phyloP scores from a whole-genome alignment of 164 flowering plant species.

The Nymphaea thermarum region DNA sequence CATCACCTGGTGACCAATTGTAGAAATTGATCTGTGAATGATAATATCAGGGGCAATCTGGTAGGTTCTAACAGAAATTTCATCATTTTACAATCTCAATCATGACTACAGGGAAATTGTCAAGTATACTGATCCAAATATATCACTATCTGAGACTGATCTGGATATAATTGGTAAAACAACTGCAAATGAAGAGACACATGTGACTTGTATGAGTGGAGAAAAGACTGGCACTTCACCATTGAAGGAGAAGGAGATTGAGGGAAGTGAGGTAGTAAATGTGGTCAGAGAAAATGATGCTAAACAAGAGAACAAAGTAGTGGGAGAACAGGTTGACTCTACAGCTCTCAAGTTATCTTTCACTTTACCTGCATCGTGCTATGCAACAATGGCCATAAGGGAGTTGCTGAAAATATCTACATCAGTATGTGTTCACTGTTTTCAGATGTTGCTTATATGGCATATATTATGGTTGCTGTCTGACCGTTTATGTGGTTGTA shows the following conservation, averaged over 20 bases:
- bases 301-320: conserved; percentile 14
- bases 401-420: conserved; percentile 89
- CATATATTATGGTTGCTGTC: background rate
- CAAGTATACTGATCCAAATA: conserved; percentile 41
- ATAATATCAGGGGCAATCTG: background rate
- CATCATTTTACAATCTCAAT: background rate
- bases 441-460: background rate
- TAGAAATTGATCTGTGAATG: background rate
- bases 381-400: conserved; percentile 97
- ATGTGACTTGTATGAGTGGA: background rate
- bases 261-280: conserved; percentile 7
- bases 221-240: background rate
- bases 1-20: background rate
- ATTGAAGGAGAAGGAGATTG: conserved; percentile 4
- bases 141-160: conserved; percentile 77
- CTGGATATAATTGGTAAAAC: conserved; percentile 44
- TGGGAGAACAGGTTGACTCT: conserved; percentile 10
- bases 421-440: conserved; percentile 37
- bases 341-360: conserved; percentile 64
- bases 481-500: conserved; percentile 2
- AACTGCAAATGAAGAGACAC: background rate
- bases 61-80: background rate
- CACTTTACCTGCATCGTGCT: conserved; percentile 82
- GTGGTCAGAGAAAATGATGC: conserved; percentile 8
- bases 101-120: conserved; percentile 53